Evolutionary conservation across 176 grass and related monocot genomes (phyloP), one percentile per base, ranked within the genome.

Genomic region (Zea mays): DNA sequence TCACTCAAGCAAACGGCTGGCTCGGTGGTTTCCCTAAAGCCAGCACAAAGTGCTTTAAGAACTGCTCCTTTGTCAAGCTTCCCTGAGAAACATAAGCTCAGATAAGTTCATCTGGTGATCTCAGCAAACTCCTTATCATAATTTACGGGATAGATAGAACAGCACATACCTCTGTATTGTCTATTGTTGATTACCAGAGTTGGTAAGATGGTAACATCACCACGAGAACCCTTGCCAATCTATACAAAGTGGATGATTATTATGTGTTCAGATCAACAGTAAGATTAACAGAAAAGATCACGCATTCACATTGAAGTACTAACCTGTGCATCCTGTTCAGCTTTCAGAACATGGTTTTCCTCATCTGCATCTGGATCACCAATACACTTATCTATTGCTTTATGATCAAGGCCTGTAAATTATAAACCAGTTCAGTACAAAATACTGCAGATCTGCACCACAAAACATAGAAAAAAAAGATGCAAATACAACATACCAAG

Each of bases 121-220:
- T 13, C 13, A 14, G 44, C 52, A 41, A 45, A 38, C 14, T 0
- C 61, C 44, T 61, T 20, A 59, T 75, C 4, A 8, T 63, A 71
- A 40, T 34, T 74, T 67, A 79, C 5, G 37, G 55, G 55, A 21
- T 58, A 58, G 19, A 12, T 73, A 56, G 21, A 74, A 51, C 8
- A 87, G 46, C 14, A 79, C 63, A 63, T 35, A 97, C 93, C 93
- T 90, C 93, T 87, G 47, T 97, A 97, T 80, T 97, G 93, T 90
- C 93, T 97, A 73, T 90, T 93, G 78, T 97, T 97, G 75, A 97
- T 97, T 41, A 97, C 93, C 11, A 97, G 90, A 68, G 93, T 97
- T 41, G 93, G 93, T 56, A 97, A 88, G 69, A 97, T 97, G 73
- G 93, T 97, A 79, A 97, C 93, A 69, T 97, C 93, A 39, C 93